Percentiles rank a stretch among this genome's conserved stretches.
Conservation (phyloP, 192 early-diverging fungal genomes). For the Umbelopsis vinacea region DNA sequence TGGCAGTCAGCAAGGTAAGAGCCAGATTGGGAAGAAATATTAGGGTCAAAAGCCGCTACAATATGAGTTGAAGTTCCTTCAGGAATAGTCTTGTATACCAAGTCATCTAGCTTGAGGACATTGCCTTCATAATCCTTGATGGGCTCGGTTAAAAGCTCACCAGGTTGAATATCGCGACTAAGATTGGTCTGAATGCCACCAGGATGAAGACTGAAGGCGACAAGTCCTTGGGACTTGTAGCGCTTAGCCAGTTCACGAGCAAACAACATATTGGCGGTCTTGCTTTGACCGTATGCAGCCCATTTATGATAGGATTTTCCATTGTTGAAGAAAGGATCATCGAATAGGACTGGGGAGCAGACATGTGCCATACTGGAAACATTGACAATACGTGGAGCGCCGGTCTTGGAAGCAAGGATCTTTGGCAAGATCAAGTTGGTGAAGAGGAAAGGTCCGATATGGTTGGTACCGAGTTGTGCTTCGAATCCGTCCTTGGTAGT, state of each 20-base stretch:
- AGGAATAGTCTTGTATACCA: no score
- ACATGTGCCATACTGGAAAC: background rate
- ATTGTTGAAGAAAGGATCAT: background rate
- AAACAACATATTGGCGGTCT: conserved; percentile 59
- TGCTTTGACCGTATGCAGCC: conserved; percentile 26
- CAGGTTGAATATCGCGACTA: background rate
- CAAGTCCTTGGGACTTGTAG: conserved; percentile 10
- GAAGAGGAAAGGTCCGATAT: conserved; percentile 20
- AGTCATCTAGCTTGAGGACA: no score
- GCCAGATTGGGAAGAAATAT: background rate
- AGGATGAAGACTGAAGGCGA: conserved; percentile 18
- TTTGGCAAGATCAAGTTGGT: conserved; percentile 24
- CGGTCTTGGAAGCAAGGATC: background rate
- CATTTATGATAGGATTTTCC: background rate
- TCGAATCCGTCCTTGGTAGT: conserved; percentile 49
- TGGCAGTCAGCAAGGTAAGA: no score
- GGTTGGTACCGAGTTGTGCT: conserved; percentile 62
- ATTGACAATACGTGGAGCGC: conserved; percentile 24
- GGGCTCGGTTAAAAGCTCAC: conserved; percentile 38
- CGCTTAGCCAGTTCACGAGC: conserved; percentile 26
- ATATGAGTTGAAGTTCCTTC: no score
- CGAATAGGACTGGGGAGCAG: background rate
- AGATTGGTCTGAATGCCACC: background rate
- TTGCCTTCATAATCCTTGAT: no score
- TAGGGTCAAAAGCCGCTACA: no score